Conservation (phyloP, 176 grass and related monocot species). For the Stipa capillata region DNA sequence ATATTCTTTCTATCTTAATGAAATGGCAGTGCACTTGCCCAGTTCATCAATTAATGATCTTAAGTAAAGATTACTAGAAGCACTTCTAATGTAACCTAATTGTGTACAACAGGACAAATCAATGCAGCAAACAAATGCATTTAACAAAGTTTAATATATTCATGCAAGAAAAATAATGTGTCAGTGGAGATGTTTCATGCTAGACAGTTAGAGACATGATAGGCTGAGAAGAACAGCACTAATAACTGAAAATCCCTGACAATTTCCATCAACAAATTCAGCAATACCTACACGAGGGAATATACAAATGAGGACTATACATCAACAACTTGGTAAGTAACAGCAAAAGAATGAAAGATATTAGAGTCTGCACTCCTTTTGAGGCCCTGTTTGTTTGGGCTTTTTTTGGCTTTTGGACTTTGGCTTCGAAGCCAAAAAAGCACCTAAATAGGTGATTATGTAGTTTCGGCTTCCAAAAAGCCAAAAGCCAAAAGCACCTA, state of each 20-base stretch:
- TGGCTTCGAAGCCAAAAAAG: too few relatives aligned
- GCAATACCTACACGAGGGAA: slow-evolving; percentile 53
- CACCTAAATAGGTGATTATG: too few relatives aligned
- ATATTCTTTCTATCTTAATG: too few relatives aligned
- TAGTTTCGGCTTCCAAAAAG: too few relatives aligned
- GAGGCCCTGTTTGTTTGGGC: too few relatives aligned
- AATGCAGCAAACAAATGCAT: slow-evolving; percentile 9
- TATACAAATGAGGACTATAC: slow-evolving; percentile 8
- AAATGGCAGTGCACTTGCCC: too few relatives aligned
- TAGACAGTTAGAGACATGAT: slow-evolving; percentile 48
- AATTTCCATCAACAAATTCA: slow-evolving; percentile 74
- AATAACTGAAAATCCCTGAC: slow-evolving; percentile 59
- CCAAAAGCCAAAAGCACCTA: too few relatives aligned
- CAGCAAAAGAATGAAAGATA: slow-evolving; percentile 1
- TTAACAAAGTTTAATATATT: slow-evolving; percentile 9
- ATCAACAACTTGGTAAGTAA: not conserved
- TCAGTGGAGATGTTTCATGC: too few relatives aligned
- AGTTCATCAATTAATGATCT: too few relatives aligned
- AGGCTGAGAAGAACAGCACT: slow-evolving; percentile 83
- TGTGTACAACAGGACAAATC: slow-evolving; percentile 10
- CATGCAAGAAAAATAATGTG: slow-evolving; percentile 3
- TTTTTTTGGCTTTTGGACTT: too few relatives aligned
- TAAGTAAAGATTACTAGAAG: not conserved
- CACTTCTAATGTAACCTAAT: not conserved
- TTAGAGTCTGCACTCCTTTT: slow-evolving; percentile 43